Evolutionary conservation across 768 basidiomycete species (phyloP), one percentile per base, ranked within the genome.

Genomic region (Mrakia gelida): DNA sequence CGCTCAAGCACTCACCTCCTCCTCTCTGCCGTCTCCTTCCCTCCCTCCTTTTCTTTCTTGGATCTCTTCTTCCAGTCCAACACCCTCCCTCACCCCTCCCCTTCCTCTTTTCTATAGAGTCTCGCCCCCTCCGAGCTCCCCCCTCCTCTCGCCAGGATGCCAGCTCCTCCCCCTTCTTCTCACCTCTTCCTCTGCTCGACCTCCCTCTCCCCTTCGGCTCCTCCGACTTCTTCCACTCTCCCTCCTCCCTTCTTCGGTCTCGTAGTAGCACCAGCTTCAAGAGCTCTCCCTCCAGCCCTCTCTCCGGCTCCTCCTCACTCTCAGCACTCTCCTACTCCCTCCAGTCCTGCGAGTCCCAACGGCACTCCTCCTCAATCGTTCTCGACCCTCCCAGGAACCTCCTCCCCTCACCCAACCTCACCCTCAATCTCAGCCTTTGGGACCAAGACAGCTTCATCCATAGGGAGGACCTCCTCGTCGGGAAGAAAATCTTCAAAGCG

Each of bases 181-280:
- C 43, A 18, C 38, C 32, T 67, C 32, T 18, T 34, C 38, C 65
- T 67, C 63, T 18, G 18, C 63, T 41, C 65, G 1, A 18, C 52
- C 76, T 41, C 52, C 18, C 59, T 59, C 59, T 23, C 26, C n/a
- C 61, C 34, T 41, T 54, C 43, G 45, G 28, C 54, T 45, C 3
- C 59, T 8, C 28, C 41, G 68, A 73, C 32, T 77, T 63, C 43
- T 70, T 23, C 34, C 52, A 73, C 73, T 18, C 65, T 38, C 65
- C 13, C 71, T 30, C 30, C 45, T 32, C 54, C 72, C 68, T 45
- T 75, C 79, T 89, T 8, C 85, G 84, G 62, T n/a, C 71, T 71
- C 45, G 26, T 71, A 43, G 61, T 71, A 45, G 54, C 74, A 13
- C 62, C 59, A 59, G 43, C 68, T 26, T 26, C 61, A 23, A 7